phyloP scores from a whole-genome alignment of 306 rosid genomes.

The Lithocarpus polystachyus region DNA sequence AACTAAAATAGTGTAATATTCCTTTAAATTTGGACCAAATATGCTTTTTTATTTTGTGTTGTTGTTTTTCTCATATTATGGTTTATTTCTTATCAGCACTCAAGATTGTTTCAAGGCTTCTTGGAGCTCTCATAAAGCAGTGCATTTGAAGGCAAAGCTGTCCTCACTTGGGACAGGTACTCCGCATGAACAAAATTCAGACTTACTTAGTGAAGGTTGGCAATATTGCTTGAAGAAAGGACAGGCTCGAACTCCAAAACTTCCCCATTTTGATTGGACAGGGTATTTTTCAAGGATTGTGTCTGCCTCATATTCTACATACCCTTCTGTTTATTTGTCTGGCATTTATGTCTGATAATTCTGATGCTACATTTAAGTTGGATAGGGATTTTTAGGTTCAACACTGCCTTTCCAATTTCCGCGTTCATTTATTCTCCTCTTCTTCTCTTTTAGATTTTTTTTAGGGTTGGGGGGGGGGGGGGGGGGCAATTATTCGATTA shows the following conservation, averaged over 20 bases:
- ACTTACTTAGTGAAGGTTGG: slow-evolving; percentile 60
- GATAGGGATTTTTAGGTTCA: not conserved
- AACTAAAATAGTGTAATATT: not conserved
- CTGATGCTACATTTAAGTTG: slow-evolving; percentile 3
- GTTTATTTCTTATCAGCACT: slow-evolving; percentile 57
- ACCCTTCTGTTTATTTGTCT: slow-evolving; percentile 3
- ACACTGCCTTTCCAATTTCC: not conserved
- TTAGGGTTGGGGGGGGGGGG: not conserved
- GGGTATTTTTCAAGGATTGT: slow-evolving; percentile 52
- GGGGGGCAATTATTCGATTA: not conserved
- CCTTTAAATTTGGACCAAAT: not conserved
- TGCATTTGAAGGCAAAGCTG: slow-evolving; percentile 66
- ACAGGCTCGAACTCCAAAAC: slow-evolving; percentile 70
- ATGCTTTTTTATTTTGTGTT: not conserved
- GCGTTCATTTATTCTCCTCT: not conserved
- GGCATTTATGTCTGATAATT: slow-evolving; percentile 8
- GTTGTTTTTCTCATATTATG: not conserved
- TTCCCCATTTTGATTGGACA: slow-evolving; percentile 92
- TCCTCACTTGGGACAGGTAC: slow-evolving; percentile 37
- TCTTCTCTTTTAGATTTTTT: not conserved
- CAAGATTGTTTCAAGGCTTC: slow-evolving; percentile 97
- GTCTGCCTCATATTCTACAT: not conserved
- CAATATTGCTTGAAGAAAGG: slow-evolving; percentile 78
- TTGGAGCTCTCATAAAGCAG: slow-evolving; percentile 88
- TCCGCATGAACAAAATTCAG: slow-evolving; percentile 42